Base-by-base conservation (phyloP, 2,329 filamentous ascomycete species). In the Talaromyces sp. region DNA sequence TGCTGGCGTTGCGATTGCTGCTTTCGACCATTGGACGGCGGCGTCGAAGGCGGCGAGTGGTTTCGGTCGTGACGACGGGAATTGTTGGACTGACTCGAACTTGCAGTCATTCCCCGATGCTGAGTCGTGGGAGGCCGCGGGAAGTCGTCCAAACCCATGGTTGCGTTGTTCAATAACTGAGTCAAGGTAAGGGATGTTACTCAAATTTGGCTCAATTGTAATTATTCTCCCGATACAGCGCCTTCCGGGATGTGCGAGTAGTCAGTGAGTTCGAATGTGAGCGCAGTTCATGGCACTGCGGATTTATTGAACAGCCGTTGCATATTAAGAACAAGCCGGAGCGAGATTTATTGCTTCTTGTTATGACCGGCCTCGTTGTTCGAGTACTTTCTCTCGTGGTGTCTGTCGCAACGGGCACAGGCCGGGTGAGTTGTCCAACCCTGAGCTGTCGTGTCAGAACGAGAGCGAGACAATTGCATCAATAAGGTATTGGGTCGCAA, bases 21-120 rank as follows among this genome's bases (percentile, higher is more conserved):
- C 66, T 74, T 72, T 58, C 71, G 77, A 52, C 71, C 69, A 54
- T 72, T 73, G 61, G 75, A 72, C 47, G 77, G 75, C 59, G 78
- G 79, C 8, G 79, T 81, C 43, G 72, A 75, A 56, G 79, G 79
- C 61, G 78, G 77, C 16, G 77, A 78, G 58, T 70, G 67, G 57
- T 70, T 67, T 41, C 69, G 66, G 37, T 74, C 70, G 11, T 60
- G 58, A 60, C 73, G 70, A 57, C 70, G 72, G 62, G 54, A 24
- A 22, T 52, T 52, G 27, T 63, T 52, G 27, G 31, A 65, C 58
- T 54, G 61, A 37, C 57, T 64, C n/a, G 62, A 58, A 9, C 14
- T 59, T n/a, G 43, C 58, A 45, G 37, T 35, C 41, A 27, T 59
- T 48, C 39, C 48, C 31, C 39, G 62, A 58, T 35, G 62, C 9